Percentiles rank a stretch among this genome's conserved stretches.
Conservation (phyloP, 495 filamentous ascomycete genomes). For the Aspergillus haitiensis region DNA sequence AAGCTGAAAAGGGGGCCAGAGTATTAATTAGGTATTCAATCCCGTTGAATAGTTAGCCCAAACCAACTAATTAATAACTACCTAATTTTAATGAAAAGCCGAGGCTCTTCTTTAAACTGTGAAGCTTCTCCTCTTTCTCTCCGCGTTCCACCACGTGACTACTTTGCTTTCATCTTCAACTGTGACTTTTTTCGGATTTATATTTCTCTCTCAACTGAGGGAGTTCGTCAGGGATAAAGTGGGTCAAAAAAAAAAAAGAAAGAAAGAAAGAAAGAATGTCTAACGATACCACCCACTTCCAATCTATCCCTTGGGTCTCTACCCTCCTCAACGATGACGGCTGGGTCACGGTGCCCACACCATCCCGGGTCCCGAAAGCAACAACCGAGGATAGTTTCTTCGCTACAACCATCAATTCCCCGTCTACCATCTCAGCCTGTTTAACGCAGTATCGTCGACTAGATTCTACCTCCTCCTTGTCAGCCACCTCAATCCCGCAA, state of each 20-base stretch:
- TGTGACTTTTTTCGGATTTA: too few species aligned
- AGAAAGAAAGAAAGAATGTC: slow-evolving; percentile 8
- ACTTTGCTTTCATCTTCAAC: too few species aligned
- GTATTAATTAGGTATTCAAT: too few species aligned
- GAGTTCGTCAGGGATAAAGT: too few species aligned
- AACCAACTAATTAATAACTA: too few species aligned
- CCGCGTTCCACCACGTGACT: too few species aligned
- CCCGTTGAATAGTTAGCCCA: too few species aligned
- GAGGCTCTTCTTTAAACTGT: too few species aligned
- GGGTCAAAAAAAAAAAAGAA: background rate
- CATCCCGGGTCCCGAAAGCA: slow-evolving; percentile 45
- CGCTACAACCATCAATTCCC: slow-evolving; percentile 54
- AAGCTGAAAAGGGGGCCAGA: too few species aligned
- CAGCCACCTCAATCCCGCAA: background rate
- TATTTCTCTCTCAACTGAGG: too few species aligned
- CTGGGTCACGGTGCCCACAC: slow-evolving; percentile 37
- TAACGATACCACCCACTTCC: slow-evolving; percentile 48
- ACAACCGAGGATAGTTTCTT: slow-evolving; percentile 55
- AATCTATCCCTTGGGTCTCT: slow-evolving; percentile 58
- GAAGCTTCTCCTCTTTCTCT: too few species aligned
- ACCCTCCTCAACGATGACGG: slow-evolving; percentile 43
- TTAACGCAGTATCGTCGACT: slow-evolving; percentile 31
- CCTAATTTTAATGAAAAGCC: too few species aligned
- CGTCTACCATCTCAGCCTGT: slow-evolving; percentile 50
- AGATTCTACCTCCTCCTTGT: slow-evolving; percentile 15